Percentiles rank a stretch among this genome's conserved stretches.
phyloP scores from a whole-genome alignment of 2,329 filamentous ascomycete species.

The Ilyonectria destructans region DNA sequence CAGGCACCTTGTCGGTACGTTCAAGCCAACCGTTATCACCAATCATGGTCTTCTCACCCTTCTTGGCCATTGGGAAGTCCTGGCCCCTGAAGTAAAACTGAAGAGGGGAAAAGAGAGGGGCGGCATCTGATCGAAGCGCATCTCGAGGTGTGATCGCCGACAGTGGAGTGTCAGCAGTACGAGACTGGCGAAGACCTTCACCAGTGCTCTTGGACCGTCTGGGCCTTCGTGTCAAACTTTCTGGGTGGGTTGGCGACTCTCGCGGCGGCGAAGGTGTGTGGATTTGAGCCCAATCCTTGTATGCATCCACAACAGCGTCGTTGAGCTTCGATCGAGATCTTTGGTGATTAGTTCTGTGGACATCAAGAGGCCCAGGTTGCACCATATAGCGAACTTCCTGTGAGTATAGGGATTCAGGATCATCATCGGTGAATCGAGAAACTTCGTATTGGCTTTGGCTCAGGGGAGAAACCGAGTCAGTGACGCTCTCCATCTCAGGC shows the following conservation, averaged over 20 bases:
- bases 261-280: constrained; percentile 38
- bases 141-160: constrained; percentile 31
- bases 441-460: constrained; percentile 35
- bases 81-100: constrained; percentile 60
- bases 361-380: constrained; percentile 43
- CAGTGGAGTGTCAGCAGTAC: constrained; percentile 27
- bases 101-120: constrained; percentile 60
- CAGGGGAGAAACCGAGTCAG: constrained; percentile 50
- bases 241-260: constrained; percentile 35
- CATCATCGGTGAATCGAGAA: constrained; percentile 34
- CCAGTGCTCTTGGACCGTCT: constrained; percentile 52
- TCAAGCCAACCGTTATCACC: constrained; percentile 73
- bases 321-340: constrained; percentile 43
- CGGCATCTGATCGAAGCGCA: constrained; percentile 28
- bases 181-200: constrained; percentile 42
- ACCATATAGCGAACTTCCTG: constrained; percentile 34
- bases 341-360: constrained; percentile 31
- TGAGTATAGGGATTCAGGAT: constrained; percentile 48
- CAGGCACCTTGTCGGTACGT: constrained; percentile 52
- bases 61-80: constrained; percentile 58
- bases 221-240: constrained; percentile 41
- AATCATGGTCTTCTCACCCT: constrained; percentile 67
- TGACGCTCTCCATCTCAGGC: constrained; percentile 39
- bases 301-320: constrained; percentile 42
- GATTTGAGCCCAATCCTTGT: constrained; percentile 48